Percentiles rank a stretch among this genome's conserved stretches.
Conservation (phyloP, 768 basidiomycete genomes). For the Auricularia sp. region DNA sequence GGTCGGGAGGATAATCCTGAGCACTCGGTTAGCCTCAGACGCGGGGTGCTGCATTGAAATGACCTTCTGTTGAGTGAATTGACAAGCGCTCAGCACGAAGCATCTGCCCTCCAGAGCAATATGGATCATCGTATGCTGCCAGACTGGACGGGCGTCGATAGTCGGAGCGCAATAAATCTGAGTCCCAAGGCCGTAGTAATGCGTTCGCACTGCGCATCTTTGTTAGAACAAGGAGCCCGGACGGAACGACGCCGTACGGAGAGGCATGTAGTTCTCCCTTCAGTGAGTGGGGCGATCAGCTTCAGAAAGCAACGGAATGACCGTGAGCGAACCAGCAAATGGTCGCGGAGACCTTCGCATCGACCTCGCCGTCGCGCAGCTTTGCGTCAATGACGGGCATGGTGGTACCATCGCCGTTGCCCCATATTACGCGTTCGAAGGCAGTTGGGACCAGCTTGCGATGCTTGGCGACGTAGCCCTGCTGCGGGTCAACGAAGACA, state of each 20-base stretch:
- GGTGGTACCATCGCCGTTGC: conserved; percentile 45
- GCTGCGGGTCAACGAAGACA: conserved; percentile 43
- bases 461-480: conserved; percentile 50
- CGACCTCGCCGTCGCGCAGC: conserved; percentile 16
- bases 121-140: conserved; percentile 50
- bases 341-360: conserved; percentile 42
- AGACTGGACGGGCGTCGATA: conserved; percentile 46
- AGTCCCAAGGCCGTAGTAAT: conserved; percentile 49
- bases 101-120: conserved; percentile 62
- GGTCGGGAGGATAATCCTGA: conserved; percentile 38
- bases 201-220: conserved; percentile 37
- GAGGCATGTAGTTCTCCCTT: conserved; percentile 67
- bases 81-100: conserved; percentile 56
- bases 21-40: too few relatives aligned
- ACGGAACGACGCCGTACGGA: conserved; percentile 29
- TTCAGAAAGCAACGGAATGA: background rate
- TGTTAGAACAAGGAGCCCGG: background rate
- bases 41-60: too few relatives aligned
- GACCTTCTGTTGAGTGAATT: conserved; percentile 40
- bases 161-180: conserved; percentile 60
- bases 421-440: conserved; percentile 52
- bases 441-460: conserved; percentile 58
- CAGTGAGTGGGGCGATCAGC: background rate
- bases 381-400: conserved; percentile 35
- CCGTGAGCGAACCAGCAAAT: conserved; percentile 40